Conservation (phyloP, 139 green algal genomes). For the Chlorella sp. region DNA sequence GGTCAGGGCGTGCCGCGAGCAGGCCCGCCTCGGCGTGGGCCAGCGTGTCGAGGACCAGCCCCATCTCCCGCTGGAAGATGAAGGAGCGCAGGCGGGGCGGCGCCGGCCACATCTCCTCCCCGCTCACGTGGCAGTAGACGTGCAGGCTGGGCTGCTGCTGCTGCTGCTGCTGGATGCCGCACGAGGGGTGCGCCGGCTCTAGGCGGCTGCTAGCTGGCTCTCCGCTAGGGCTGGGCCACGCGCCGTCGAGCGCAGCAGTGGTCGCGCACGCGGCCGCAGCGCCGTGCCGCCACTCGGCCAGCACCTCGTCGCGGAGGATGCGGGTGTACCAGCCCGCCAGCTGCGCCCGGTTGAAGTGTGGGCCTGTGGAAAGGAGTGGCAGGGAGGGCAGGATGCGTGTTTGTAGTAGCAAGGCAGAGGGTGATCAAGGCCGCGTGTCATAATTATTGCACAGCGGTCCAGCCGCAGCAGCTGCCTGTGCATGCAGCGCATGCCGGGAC, state of each 20-base stretch:
- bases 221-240: too few relatives aligned
- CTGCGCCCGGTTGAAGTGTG: constrained; percentile 77
- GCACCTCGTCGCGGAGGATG: constrained; percentile 78
- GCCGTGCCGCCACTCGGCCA: constrained; percentile 76
- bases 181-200: neutral
- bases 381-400: too few relatives aligned
- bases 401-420: too few relatives aligned
- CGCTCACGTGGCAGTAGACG: constrained; percentile 90
- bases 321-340: constrained; percentile 75
- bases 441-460: too few relatives aligned
- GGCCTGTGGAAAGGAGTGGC: constrained; percentile 40
- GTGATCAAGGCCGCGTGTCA: too few relatives aligned
- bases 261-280: neutral
- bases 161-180: neutral
- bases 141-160: constrained; percentile 60
- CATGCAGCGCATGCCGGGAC: too few relatives aligned
- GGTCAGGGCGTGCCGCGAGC: constrained; percentile 43
- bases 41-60: constrained; percentile 85
- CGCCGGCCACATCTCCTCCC: constrained; percentile 81
- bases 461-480: too few relatives aligned
- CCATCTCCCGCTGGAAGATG: constrained; percentile 92
- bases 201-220: too few relatives aligned
- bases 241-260: neutral
- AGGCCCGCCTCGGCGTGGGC: constrained; percentile 69
- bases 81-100: constrained; percentile 82